phyloP scores from a whole-genome alignment of 805 yeast species.

The Hanseniaspora lindneri region DNA sequence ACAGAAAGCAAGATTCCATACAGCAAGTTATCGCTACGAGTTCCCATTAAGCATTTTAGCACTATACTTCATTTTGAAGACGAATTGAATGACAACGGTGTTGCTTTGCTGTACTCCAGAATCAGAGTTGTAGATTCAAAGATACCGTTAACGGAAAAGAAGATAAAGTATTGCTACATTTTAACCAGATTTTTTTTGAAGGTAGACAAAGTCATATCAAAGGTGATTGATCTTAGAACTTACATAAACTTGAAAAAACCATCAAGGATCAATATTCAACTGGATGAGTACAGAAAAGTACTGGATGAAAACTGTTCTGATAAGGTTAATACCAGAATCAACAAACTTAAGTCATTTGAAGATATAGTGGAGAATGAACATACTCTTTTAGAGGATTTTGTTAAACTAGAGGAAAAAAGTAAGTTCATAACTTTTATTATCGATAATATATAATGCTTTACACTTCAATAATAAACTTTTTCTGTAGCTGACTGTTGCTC shows the following conservation, averaged over 20 bases:
- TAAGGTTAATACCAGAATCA: neutral
- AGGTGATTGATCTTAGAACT: slow-evolving; percentile 74
- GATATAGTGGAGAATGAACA: slow-evolving; percentile 7
- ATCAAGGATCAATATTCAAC: slow-evolving; percentile 30
- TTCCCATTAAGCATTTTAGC: slow-evolving; percentile 80
- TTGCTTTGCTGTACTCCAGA: slow-evolving; percentile 62
- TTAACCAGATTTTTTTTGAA: slow-evolving; percentile 70
- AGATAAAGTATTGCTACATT: slow-evolving; percentile 31
- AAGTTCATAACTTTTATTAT: neutral
- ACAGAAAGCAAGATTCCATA: slow-evolving; percentile 43
- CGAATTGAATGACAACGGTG: slow-evolving; percentile 93
- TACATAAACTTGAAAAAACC: slow-evolving; percentile 45
- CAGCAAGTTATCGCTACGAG: slow-evolving; percentile 55
- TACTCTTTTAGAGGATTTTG: neutral
- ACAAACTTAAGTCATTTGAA: slow-evolving; percentile 10
- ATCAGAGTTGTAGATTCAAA: slow-evolving; percentile 82
- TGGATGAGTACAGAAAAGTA: neutral
- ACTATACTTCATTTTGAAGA: slow-evolving; percentile 86
- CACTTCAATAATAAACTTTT: slow-evolving; percentile 28
- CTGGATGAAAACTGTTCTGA: neutral
- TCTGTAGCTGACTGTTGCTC: slow-evolving; percentile 30
- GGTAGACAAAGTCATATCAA: slow-evolving; percentile 77
- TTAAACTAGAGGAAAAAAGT: neutral
- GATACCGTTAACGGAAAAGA: slow-evolving; percentile 25
- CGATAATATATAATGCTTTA: neutral